These are phyloP conservation scores for Tetrahymena elliotti DNA, from an alignment of 73 alveolate genomes.

Conservation along the genomic window DNA sequence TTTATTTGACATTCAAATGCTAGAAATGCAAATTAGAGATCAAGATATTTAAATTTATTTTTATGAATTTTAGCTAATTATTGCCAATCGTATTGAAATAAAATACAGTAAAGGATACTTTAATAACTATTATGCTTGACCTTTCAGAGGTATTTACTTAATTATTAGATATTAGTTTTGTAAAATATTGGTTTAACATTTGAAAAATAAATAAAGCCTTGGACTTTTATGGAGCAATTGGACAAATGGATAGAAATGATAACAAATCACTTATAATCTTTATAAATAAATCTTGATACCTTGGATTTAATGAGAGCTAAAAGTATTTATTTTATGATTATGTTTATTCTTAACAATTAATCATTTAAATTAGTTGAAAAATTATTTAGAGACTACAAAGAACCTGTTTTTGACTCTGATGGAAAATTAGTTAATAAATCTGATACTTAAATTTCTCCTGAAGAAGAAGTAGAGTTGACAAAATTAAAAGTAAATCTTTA, in stretches of 20 bases:
- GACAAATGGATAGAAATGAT: constrained; percentile 34
- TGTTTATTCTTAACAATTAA: background rate
- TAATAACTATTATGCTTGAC: background rate
- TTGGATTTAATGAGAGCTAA: constrained; percentile 17
- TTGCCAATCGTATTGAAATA: background rate
- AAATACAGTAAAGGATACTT: background rate
- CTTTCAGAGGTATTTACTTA: background rate
- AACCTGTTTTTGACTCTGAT: background rate
- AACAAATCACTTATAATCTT: background rate
- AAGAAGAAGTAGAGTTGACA: background rate
- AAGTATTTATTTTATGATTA: background rate
- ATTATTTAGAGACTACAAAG: background rate
- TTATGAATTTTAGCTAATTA: background rate
- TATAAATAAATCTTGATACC: constrained; percentile 1
- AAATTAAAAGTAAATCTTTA: background rate
- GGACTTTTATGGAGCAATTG: constrained; percentile 43
- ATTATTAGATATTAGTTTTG: background rate
- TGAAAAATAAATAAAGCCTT: constrained; percentile 5
- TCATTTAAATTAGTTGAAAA: background rate
- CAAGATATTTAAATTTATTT: background rate
- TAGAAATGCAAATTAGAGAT: too few species aligned
- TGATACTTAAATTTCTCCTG: background rate
- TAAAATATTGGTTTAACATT: background rate
- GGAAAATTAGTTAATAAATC: background rate
- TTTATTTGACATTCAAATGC: background rate